Percentiles rank a stretch among this genome's conserved stretches.
Conservation (phyloP, 2,329 filamentous ascomycete species). For the Mollisia scopiformis region DNA sequence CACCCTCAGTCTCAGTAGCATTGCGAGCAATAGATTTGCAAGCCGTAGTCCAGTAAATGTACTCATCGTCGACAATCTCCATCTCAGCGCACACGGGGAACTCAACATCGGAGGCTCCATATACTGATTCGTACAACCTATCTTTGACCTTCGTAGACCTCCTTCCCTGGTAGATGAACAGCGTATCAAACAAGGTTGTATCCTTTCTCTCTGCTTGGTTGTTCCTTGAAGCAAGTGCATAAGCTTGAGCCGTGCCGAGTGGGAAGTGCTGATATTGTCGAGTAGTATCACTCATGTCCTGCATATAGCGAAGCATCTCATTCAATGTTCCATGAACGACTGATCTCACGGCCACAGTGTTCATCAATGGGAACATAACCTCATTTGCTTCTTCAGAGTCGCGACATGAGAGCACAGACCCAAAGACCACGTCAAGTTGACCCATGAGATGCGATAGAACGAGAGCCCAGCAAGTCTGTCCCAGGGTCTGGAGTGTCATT, state of each 20-base stretch:
- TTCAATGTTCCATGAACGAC: constrained; percentile 69
- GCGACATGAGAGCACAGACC: constrained; percentile 82
- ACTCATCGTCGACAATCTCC: constrained; percentile 56
- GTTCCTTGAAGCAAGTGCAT: constrained; percentile 42
- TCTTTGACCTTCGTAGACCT: constrained; percentile 25
- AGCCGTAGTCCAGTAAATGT: constrained; percentile 72
- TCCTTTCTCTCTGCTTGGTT: constrained; percentile 19
- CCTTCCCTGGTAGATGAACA: constrained; percentile 68
- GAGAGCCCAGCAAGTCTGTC: constrained; percentile 76
- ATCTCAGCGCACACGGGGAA: constrained; percentile 84
- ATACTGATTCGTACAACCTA: constrained; percentile 31
- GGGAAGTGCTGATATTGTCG: constrained; percentile 78
- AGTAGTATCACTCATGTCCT: constrained; percentile 68
- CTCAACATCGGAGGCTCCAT: constrained; percentile 69
- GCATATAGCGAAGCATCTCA: constrained; percentile 73
- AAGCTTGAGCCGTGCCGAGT: constrained; percentile 67
- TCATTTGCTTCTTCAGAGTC: constrained; percentile 69
- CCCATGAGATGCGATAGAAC: constrained; percentile 65
- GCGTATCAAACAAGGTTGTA: constrained; percentile 60
- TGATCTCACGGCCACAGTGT: constrained; percentile 77
- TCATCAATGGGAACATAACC: constrained; percentile 88
- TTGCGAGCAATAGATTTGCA: constrained; percentile 62
- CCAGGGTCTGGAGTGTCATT: constrained; percentile 76
- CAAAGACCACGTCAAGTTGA: constrained; percentile 78
- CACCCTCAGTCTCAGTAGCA: constrained; percentile 43